Percentiles rank a stretch among this genome's conserved stretches.
phyloP scores from a whole-genome alignment of 2,329 filamentous ascomycete genomes.

The Alternaria novae-zelandiae region DNA sequence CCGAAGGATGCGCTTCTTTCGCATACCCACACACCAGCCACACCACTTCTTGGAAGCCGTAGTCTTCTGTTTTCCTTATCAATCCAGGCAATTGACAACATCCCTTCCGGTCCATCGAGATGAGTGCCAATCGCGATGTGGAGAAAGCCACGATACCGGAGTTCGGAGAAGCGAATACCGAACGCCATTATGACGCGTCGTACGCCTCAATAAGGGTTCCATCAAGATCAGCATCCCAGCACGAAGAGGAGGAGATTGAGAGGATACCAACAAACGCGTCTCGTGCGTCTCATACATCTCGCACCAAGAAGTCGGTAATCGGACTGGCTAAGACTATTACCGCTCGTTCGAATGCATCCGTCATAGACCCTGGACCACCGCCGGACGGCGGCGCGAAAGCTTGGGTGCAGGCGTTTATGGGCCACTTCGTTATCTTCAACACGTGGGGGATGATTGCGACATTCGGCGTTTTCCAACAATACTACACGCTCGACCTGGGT shows the following conservation, averaged over 20 bases:
- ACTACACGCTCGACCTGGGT: constrained; percentile 40
- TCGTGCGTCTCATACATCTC: neutral
- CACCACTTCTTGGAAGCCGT: neutral
- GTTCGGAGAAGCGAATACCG: neutral
- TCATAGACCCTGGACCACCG: constrained; percentile 46
- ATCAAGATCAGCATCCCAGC: neutral
- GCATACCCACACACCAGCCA: neutral
- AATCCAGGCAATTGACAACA: too few species aligned
- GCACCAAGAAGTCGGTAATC: constrained; percentile 15
- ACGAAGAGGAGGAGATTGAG: constrained; percentile 14
- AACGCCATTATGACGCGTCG: constrained; percentile 3
- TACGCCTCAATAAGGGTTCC: constrained; percentile 10
- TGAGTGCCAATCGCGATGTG: constrained; percentile 14
- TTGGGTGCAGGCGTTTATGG: constrained; percentile 47
- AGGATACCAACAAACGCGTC: constrained; percentile 11
- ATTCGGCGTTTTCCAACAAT: constrained; percentile 47
- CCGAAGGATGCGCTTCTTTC: constrained; percentile 5
- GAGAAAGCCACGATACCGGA: constrained; percentile 18
- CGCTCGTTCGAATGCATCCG: constrained; percentile 40
- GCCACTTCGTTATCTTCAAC: constrained; percentile 47
- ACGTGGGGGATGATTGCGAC: constrained; percentile 48
- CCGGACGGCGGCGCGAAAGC: constrained; percentile 47
- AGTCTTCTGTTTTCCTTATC: neutral
- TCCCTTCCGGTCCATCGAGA: neutral
- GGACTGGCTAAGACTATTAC: constrained; percentile 36